Evolutionary conservation across 139 green algal species (phyloP), one percentile per base, ranked within the genome.

Genomic region (Astrephomene gubernaculifera): DNA sequence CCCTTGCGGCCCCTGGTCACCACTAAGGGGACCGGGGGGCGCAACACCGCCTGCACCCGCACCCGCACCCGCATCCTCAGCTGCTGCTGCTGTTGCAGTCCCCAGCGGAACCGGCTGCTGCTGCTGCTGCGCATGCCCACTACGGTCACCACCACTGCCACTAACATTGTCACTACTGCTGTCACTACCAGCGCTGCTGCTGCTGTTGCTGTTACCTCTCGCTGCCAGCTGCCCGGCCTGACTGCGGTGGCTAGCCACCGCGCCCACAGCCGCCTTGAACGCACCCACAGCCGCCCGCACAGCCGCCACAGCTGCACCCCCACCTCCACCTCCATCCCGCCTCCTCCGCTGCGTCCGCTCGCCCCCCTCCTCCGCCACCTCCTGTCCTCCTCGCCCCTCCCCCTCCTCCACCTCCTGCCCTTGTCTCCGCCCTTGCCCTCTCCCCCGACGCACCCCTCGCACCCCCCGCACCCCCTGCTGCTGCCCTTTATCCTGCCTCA

Each of bases 91-190:
- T 4, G 68, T 54, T 7, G 21, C 27, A 33, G 19, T n/a, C 25
- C 27, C 38, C 38, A 54, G 31, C 33, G 29, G 35, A 53, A 44
- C 24, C n/a, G 73, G 65, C 61, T 68, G 43, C 68, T 31, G 49
- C 78, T 74, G 57, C 54, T 83, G 82, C 60, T 65, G 45, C 71
- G 86, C 39, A 36, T 82, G 79, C 54, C 54, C 10, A 21, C 49
- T n/a, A 4, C 69, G 25, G 69, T 39, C 38, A 61, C 45, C 31
- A 9, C 39, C 64, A 53, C 49, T 33, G 10, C 65, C 65, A 10
- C 21, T 41, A 5, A 17, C 68, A n/a, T 5, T 31, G 74, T 31
- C 9, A 38, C 2, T 6, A 78, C 36, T 22, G 27, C 35, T 33
- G 22, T n/a, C n/a, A 7, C 69, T 78, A 12, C 29, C 63, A 29